Base-by-base conservation (phyloP, 352 stramenopile genomes). In the Blastocystis hominis region DNA sequence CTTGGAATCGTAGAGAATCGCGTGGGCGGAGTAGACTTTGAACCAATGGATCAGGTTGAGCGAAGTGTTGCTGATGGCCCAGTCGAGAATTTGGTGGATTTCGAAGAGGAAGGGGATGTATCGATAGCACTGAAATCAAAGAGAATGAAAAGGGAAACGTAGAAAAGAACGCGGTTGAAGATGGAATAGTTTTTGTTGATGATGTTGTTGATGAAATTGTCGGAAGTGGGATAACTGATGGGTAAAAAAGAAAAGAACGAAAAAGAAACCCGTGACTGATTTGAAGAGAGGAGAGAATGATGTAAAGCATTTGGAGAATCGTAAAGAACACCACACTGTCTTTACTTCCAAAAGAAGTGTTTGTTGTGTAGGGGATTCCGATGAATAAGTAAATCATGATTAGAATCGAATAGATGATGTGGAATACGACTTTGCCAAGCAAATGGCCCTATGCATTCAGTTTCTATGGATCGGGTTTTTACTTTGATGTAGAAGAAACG, bases 71-170 rank as follows among this genome's bases (percentile, higher is more conserved):
- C 30, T 44, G 30, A 84, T 84, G 0, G 66, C 42, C 77, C 77
- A 87, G 56, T 87, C 77, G 38, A 87, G 47, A 10, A 77, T 78
- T 50, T 87, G 77, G 53, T 87, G 77, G 9, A 87, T 64, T 50
- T 87, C 77, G 54, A 87, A 87, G 13, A 87, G 66, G 61, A 87
- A 87, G 20, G 77, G 77, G n/a, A 87, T 87, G 36, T 87, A 87
- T 6, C 47, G 47, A 44, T 87, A 87, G n/a, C 36, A 68, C 72
- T 84, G 44, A 5, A 10, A 10, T 30, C 68, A 15, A 84, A 2
- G 40, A n/a, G 6, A 47, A 0, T n/a, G 36, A 10, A 10, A 1
- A 66, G 4, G 34, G 5, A 24, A 66, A 84, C 72, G 36, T 66
- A 84, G 72, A 84, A 84, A 2, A 84, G 59, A 30, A 36, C 24